A percentile compares a stretch with the other conserved stretches of the same genome.
Evolutionary conservation across 1,139 yeast species (phyloP).

Genomic region (Wickerhamiella pararugosa): DNA sequence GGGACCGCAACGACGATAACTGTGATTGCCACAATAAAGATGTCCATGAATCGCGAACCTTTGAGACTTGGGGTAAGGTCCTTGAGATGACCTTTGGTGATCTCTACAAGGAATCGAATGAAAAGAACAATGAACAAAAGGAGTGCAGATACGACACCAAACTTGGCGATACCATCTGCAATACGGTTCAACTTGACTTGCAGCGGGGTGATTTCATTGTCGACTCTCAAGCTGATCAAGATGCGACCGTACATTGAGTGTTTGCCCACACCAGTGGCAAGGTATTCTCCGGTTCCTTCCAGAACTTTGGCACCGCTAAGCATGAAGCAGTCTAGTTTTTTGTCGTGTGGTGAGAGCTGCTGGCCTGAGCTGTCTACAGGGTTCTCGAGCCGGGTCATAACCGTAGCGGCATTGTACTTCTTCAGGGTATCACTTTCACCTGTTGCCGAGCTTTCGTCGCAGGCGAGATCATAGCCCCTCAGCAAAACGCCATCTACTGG

Average conservation of each 20-base stretch:
- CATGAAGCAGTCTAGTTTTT: constrained; percentile 57
- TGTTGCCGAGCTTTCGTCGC: constrained; percentile 85
- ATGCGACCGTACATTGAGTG: constrained; percentile 87
- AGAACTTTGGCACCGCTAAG: constrained; percentile 83
- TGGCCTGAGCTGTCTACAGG: constrained; percentile 9
- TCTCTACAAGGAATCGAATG: constrained; percentile 55
- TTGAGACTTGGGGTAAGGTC: constrained; percentile 41
- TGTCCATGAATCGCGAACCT: constrained; percentile 71
- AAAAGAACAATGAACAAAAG: constrained; percentile 65
- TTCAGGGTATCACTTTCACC: constrained; percentile 82
- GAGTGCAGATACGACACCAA: constrained; percentile 76
- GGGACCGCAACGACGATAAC: constrained; percentile 96
- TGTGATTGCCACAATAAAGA: constrained; percentile 81
- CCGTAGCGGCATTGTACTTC: constrained; percentile 42
- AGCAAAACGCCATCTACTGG: constrained; percentile 78
- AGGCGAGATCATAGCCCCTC: constrained; percentile 58
- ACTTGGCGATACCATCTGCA: constrained; percentile 88
- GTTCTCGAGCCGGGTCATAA: constrained; percentile 25
- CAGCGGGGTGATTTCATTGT: constrained; percentile 70
- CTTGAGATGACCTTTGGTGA: constrained; percentile 22
- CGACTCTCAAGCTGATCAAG: constrained; percentile 63
- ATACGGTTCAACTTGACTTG: constrained; percentile 67
- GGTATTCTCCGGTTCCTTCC: constrained; percentile 73
- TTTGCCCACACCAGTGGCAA: constrained; percentile 82
- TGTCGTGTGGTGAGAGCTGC: constrained; percentile 16